Percentiles rank a stretch among this genome's conserved stretches.
Evolutionary conservation across 257 asterid species (phyloP).

Genomic region (Capsicum rhomboideum): DNA sequence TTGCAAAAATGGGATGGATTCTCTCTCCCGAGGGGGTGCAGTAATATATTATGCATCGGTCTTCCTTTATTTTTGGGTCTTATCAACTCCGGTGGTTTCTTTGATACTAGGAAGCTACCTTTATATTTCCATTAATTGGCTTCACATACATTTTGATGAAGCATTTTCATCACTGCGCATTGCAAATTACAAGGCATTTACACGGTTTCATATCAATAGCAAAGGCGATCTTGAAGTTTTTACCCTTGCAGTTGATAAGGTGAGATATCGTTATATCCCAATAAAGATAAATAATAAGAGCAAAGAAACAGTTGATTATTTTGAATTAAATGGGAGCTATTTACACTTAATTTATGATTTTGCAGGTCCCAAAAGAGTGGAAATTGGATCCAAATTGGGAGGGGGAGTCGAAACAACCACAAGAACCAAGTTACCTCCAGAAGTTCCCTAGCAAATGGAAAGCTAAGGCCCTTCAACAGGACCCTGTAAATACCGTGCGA

Average conservation of each 20-base stretch:
- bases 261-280: conserved; percentile 1
- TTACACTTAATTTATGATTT: neutral
- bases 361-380: conserved; percentile 95
- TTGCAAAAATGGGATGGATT: conserved; percentile 84
- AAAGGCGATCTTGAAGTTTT: conserved; percentile 85
- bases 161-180: conserved; percentile 96
- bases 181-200: conserved; percentile 92
- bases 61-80: conserved; percentile 96
- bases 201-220: conserved; percentile 69
- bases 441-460: conserved; percentile 92
- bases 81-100: conserved; percentile 94
- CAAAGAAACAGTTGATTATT: no score
- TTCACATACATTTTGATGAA: conserved; percentile 93
- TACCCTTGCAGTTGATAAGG: conserved; percentile 99
- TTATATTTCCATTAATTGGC: conserved; percentile 92
- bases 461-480: conserved; percentile 56
- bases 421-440: conserved; percentile 43
- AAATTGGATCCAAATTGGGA: conserved; percentile 91
- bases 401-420: conserved; percentile 51
- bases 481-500: conserved; percentile 64
- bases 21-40: conserved; percentile 75
- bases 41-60: conserved; percentile 86
- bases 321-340: neutral
- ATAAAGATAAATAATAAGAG: neutral
- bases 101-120: conserved; percentile 94